Percentiles rank a stretch among this genome's conserved stretches.
These are phyloP conservation scores for Choricystis sp. DNA, from an alignment of 139 green algal genomes.

Conservation along the genomic window DNA sequence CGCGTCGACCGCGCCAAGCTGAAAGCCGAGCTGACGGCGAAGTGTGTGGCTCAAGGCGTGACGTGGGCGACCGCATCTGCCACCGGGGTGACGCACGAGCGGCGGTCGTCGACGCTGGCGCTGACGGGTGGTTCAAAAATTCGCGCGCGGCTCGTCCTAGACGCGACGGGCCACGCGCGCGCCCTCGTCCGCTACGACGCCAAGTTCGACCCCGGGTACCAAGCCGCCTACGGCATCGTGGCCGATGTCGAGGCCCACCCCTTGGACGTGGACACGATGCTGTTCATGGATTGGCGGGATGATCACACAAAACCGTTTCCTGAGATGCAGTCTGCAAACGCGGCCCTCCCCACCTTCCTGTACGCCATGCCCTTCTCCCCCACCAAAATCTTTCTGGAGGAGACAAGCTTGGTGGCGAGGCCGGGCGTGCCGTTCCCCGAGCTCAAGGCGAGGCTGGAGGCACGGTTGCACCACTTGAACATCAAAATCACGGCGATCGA, in stretches of 20 bases:
- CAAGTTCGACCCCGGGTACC: conserved; percentile 17
- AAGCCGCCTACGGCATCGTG: conserved; percentile 91
- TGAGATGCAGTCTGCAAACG: background rate
- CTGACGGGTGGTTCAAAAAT: conserved; percentile 22
- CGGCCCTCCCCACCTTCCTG: conserved; percentile 82
- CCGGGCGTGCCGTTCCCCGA: conserved; percentile 78
- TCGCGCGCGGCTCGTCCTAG: conserved; percentile 53
- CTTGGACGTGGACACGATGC: conserved; percentile 84
- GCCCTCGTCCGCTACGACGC: conserved; percentile 41
- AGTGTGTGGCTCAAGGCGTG: conserved; percentile 33
- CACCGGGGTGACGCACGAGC: conserved; percentile 36
- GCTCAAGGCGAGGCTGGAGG: conserved; percentile 73
- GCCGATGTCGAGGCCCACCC: conserved; percentile 55
- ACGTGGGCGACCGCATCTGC: conserved; percentile 43
- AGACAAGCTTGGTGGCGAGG: conserved; percentile 84
- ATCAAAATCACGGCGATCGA: background rate
- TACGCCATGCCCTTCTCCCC: conserved; percentile 95
- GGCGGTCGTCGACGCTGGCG: conserved; percentile 4
- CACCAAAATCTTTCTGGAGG: conserved; percentile 81
- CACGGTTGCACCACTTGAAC: conserved; percentile 35
- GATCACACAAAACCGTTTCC: conserved; percentile 42
- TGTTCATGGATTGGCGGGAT: conserved; percentile 99
- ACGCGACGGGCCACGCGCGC: conserved; percentile 78
- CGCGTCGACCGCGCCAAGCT: conserved; percentile 79
- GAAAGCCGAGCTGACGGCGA: conserved; percentile 6